These are phyloP conservation scores for Akanthomyces muscarius DNA, from an alignment of 2,329 filamentous ascomycete species.

Conservation along the genomic window DNA sequence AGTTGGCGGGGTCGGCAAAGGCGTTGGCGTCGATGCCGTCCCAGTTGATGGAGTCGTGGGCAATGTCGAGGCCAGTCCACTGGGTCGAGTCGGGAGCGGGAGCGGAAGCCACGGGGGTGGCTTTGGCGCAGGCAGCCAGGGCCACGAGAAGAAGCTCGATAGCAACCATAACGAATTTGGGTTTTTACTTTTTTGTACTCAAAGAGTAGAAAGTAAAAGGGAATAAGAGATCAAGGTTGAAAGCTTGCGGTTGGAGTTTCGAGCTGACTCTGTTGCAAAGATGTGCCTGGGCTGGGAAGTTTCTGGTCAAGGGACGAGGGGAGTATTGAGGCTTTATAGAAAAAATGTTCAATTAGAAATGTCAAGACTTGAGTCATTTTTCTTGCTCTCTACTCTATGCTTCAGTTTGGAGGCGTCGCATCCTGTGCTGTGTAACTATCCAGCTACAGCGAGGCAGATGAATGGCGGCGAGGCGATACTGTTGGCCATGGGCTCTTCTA, in stretches of 20 bases:
- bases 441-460: not conserved
- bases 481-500: not conserved
- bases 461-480: no score
- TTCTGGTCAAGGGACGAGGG: not conserved
- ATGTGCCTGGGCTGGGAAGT: not conserved
- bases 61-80: not conserved
- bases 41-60: not conserved
- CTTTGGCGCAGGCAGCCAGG: not conserved
- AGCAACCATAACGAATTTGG: not conserved
- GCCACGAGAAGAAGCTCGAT: not conserved
- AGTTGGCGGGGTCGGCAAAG: not conserved
- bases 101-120: conserved; percentile 1
- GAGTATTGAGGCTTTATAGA: not conserved
- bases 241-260: not conserved
- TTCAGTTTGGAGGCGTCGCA: not conserved
- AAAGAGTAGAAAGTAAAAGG: not conserved
- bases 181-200: not conserved
- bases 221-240: not conserved
- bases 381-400: not conserved
- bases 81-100: not conserved
- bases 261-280: not conserved
- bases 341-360: rapidly evolving
- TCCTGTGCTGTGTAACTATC: not conserved
- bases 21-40: conserved; percentile 2
- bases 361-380: not conserved